Evolutionary conservation across 495 filamentous ascomycete genomes (phyloP).

Genomic region (Neurospora discreta): DNA sequence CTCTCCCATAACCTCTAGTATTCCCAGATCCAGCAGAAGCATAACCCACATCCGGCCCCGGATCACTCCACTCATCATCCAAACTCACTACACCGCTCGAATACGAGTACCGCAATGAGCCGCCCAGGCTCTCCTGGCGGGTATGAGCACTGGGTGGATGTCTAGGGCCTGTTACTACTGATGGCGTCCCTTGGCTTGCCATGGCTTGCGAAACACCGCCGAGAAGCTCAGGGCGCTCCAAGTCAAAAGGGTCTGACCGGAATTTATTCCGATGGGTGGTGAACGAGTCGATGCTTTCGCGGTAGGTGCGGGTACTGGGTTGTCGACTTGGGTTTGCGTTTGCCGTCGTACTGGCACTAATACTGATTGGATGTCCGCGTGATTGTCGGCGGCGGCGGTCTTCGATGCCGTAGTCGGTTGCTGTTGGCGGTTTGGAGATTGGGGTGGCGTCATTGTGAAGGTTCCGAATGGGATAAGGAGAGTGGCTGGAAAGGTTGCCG

Average conservation of each 20-base stretch:
- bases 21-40: conserved; percentile 5
- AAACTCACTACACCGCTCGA: conserved; percentile 30
- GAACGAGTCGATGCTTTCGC: conserved; percentile 23
- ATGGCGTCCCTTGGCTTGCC: conserved; percentile 7
- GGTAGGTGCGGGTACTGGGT: conserved; percentile 19
- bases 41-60: conserved; percentile 39
- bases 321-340: conserved; percentile 5
- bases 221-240: conserved; percentile 44
- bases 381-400: conserved; percentile 28
- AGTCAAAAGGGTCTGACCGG: conserved; percentile 57
- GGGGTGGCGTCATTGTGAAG: not conserved
- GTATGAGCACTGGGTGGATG: conserved; percentile 5
- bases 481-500: conserved; percentile 35
- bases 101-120: conserved; percentile 28
- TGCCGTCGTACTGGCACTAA: conserved; percentile 8
- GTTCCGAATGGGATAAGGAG: conserved; percentile 19
- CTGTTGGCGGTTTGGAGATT: conserved; percentile 9
- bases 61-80: conserved; percentile 38
- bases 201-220: conserved; percentile 2
- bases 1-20: not conserved
- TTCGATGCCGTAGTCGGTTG: not conserved
- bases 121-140: not conserved
- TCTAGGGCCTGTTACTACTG: not conserved
- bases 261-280: conserved; percentile 34
- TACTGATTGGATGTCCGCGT: conserved; percentile 31